Evolutionary conservation across 495 filamentous ascomycete genomes (phyloP).

Genomic region (Penicillium dipodomyicola): DNA sequence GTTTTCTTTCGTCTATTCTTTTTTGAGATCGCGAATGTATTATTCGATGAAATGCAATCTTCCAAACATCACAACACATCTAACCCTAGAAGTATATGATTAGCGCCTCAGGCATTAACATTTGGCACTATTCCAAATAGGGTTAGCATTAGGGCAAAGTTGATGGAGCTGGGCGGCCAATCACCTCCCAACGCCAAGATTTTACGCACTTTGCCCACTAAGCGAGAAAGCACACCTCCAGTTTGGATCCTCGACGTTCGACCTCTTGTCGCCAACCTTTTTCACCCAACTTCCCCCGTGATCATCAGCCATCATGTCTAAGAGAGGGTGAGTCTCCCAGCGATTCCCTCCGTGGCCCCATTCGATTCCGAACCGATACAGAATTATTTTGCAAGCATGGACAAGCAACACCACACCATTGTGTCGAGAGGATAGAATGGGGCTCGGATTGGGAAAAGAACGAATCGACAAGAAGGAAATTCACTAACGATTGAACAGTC

Average conservation of each 20-base stretch:
- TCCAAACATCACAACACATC: background rate
- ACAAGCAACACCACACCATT: constrained; percentile 17
- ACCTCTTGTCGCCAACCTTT: constrained; percentile 42
- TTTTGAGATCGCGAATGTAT: constrained; percentile 16
- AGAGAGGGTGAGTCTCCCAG: constrained; percentile 49
- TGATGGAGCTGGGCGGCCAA: constrained; percentile 24
- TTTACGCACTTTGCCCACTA: constrained; percentile 47
- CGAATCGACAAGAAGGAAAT: constrained; percentile 12
- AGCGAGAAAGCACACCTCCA: constrained; percentile 43
- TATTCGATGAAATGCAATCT: constrained; percentile 8
- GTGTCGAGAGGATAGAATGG: constrained; percentile 20
- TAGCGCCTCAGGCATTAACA: constrained; percentile 13
- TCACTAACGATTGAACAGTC: constrained; percentile 46
- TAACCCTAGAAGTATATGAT: background rate
- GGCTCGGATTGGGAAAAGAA: constrained; percentile 8
- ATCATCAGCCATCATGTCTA: constrained; percentile 56
- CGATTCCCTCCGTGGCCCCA: constrained; percentile 14
- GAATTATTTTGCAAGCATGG: constrained; percentile 7
- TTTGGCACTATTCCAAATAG: constrained; percentile 14
- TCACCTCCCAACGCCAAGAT: constrained; percentile 38
- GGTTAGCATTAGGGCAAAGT: constrained; percentile 43
- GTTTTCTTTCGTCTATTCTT: constrained; percentile 8
- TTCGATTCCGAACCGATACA: constrained; percentile 17
- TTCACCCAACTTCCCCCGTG: constrained; percentile 39
- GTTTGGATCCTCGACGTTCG: constrained; percentile 18